phyloP scores from a whole-genome alignment of 495 filamentous ascomycete species.

The Tetracladium setigerum region DNA sequence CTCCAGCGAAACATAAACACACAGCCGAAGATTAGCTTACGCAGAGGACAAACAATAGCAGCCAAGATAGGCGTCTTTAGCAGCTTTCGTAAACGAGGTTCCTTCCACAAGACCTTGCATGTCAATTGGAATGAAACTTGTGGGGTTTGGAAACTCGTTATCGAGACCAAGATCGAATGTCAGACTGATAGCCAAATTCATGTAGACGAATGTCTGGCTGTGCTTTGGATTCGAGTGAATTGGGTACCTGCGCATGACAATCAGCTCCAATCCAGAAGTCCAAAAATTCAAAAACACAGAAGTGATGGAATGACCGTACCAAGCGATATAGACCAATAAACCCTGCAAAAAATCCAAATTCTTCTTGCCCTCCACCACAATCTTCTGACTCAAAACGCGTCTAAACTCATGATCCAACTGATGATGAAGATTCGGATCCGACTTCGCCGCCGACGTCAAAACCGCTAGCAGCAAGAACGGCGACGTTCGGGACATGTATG shows the following conservation, averaged over 20 bases:
- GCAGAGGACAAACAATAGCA: constrained; percentile 28
- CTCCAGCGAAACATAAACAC: not conserved
- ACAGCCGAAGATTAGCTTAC: constrained; percentile 11
- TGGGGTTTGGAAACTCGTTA: constrained; percentile 19
- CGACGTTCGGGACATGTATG: constrained; percentile 24
- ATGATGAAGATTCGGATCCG: constrained; percentile 18
- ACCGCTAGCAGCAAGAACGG: constrained; percentile 32
- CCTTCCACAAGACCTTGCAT: constrained; percentile 9
- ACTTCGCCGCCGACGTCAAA: constrained; percentile 17
- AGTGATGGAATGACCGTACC: constrained; percentile 21
- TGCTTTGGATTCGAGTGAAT: constrained; percentile 21
- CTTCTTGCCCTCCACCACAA: constrained; percentile 27
- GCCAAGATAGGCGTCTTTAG: constrained; percentile 27
- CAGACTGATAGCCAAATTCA: constrained; percentile 18
- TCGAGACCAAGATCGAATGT: constrained; percentile 17
- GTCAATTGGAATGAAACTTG: constrained; percentile 8
- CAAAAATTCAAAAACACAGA: not conserved
- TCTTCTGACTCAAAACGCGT: constrained; percentile 19
- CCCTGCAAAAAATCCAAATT: constrained; percentile 34
- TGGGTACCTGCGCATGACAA: constrained; percentile 21
- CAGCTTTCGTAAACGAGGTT: constrained; percentile 21
- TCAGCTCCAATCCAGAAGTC: no score
- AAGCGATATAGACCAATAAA: constrained; percentile 32
- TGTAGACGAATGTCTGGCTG: constrained; percentile 25
- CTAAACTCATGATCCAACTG: constrained; percentile 22